Percentiles rank a stretch among this genome's conserved stretches.
Conservation (phyloP, 2,329 filamentous ascomycete species). For the Bisporella sp. region DNA sequence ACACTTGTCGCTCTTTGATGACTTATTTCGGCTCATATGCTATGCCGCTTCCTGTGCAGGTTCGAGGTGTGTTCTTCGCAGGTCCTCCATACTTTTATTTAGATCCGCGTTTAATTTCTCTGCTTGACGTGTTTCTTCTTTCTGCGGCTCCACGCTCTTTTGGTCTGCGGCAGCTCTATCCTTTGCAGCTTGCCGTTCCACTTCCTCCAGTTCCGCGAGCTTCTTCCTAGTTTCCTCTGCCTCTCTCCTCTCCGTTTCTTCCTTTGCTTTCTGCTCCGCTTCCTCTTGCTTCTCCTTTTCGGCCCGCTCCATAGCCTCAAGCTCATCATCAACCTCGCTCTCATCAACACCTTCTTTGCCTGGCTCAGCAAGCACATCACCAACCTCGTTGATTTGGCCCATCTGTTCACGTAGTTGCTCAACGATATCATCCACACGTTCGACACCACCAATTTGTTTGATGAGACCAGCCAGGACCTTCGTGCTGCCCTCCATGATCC, state of each 20-base stretch:
- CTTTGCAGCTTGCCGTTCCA: conserved; percentile 16
- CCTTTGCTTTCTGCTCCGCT: conserved; percentile 22
- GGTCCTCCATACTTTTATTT: conserved; percentile 11
- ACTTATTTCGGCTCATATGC: too few relatives aligned
- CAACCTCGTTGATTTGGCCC: conserved; percentile 74
- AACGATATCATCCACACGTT: conserved; percentile 69
- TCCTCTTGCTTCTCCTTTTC: conserved; percentile 37
- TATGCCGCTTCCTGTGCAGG: conserved; percentile 5
- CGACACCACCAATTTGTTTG: conserved; percentile 67
- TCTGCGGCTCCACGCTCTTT: background rate
- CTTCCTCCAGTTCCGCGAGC: conserved; percentile 20
- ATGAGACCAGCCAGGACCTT: conserved; percentile 68
- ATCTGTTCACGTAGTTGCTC: conserved; percentile 74
- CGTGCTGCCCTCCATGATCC: conserved; percentile 73
- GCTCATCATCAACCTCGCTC: conserved; percentile 77
- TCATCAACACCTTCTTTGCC: conserved; percentile 59
- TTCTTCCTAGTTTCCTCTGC: conserved; percentile 23
- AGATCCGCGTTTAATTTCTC: background rate
- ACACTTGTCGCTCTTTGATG: too few relatives aligned
- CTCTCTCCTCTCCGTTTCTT: conserved; percentile 22
- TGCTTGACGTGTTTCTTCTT: conserved; percentile 6
- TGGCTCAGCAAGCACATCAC: conserved; percentile 64
- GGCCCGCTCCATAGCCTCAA: conserved; percentile 60
- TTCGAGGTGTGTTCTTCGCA: conserved; percentile 19
- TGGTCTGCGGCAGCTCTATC: conserved; percentile 10